Percentiles rank a stretch among this genome's conserved stretches.
Conservation (phyloP, 192 early-diverging fungal species). For the Podila epigama region DNA sequence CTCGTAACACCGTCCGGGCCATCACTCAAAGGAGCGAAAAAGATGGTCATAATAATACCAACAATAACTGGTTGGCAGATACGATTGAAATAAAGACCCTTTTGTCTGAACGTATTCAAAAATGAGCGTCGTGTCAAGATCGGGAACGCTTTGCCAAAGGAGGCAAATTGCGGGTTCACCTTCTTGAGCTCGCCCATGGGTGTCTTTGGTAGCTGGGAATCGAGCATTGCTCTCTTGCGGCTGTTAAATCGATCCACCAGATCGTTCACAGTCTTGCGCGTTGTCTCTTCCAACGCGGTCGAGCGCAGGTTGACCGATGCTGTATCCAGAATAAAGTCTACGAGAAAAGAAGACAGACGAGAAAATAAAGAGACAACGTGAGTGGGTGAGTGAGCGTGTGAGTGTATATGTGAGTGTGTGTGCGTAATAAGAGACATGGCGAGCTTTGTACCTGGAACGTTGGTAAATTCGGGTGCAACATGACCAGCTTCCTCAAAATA, state of each 20-base stretch:
- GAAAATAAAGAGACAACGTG: not conserved
- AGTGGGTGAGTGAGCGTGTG: not conserved
- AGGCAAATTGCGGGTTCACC: conserved; percentile 33
- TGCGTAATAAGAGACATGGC: no score
- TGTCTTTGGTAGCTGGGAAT: conserved; percentile 9
- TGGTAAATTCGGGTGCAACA: conserved; percentile 32
- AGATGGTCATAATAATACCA: conserved; percentile 38
- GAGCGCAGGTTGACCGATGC: conserved; percentile 40
- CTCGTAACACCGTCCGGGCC: conserved; percentile 24
- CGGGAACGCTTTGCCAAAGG: conserved; percentile 33
- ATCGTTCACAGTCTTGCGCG: conserved; percentile 17
- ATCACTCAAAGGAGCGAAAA: conserved; percentile 30
- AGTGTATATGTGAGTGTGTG: no score
- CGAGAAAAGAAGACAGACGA: not conserved
- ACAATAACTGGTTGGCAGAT: conserved; percentile 30
- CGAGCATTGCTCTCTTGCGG: conserved; percentile 26
- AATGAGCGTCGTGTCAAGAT: conserved; percentile 34
- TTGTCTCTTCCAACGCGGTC: conserved; percentile 21
- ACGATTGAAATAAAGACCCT: conserved; percentile 41
- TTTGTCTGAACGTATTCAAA: conserved; percentile 47
- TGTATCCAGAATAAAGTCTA: conserved; percentile 46
- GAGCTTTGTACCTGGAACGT: conserved; percentile 43
- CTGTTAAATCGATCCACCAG: conserved; percentile 26
- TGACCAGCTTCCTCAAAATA: conserved; percentile 47
- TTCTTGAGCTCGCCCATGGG: conserved; percentile 17